A percentile compares a stretch with the other conserved stretches of the same genome.
Conservation (phyloP, 2,329 filamentous ascomycete species). For the Aspergillus novofumigatus region DNA sequence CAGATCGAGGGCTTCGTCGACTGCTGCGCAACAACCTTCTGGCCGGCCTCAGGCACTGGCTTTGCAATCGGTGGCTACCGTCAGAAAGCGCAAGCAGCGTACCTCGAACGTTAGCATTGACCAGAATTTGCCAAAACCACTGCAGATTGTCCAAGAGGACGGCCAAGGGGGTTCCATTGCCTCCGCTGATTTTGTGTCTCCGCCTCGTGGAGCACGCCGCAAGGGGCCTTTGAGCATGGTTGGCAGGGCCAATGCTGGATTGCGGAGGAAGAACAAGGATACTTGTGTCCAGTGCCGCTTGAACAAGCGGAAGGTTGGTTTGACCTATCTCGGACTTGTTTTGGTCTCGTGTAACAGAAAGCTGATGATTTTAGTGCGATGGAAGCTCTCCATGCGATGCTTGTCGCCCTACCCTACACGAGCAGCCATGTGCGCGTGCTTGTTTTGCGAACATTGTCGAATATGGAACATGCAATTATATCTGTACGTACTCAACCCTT, state of each 20-base stretch:
- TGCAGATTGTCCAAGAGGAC: conserved; percentile 44
- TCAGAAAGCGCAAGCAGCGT: conserved; percentile 36
- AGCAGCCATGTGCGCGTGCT: conserved; percentile 42
- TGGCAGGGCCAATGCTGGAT: conserved; percentile 38
- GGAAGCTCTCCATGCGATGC: conserved; percentile 41
- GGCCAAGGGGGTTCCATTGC: conserved; percentile 40
- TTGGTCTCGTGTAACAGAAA: conserved; percentile 2
- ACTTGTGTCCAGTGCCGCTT: conserved; percentile 43
- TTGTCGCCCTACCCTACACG: conserved; percentile 39
- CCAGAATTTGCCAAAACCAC: conserved; percentile 26
- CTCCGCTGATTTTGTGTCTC: conserved; percentile 40
- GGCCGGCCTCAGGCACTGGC: conserved; percentile 28
- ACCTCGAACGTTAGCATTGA: conserved; percentile 25
- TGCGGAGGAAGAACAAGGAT: conserved; percentile 42
- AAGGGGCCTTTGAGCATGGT: conserved; percentile 39
- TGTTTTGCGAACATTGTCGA: conserved; percentile 44
- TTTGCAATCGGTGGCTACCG: conserved; percentile 28
- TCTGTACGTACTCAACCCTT: conserved; percentile 30
- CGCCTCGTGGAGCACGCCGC: conserved; percentile 39
- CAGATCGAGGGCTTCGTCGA: conserved; percentile 20
- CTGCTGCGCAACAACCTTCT: conserved; percentile 20
- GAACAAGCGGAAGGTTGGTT: conserved; percentile 41
- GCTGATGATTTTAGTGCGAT: conserved; percentile 31
- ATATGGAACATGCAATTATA: conserved; percentile 44
- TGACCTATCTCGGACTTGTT: neutral